Evolutionary conservation across 2,329 filamentous ascomycete genomes (phyloP), one percentile per base, ranked within the genome.

Genomic region (Sporothrix inflata): DNA sequence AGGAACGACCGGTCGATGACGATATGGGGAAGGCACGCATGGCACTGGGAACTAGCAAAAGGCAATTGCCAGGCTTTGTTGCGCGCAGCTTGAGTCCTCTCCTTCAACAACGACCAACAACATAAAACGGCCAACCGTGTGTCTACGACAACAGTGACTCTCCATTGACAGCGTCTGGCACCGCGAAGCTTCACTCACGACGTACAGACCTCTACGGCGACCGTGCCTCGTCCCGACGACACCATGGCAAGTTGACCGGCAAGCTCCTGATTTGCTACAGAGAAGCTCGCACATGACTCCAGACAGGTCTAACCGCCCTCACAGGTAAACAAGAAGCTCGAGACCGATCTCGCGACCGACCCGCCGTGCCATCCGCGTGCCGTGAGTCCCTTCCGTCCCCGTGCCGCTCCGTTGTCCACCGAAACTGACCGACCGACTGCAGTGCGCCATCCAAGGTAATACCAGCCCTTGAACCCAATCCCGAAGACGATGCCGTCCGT

Each of bases 361-460:
- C 93, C 93, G 74, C 91, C 94, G 30, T 98, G 94, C 79, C 94
- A 97, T 84, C 89, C 94, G 72, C 88, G 91, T 79, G 95, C 94
- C 74, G 92, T 94, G 83, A 81, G 91, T 72, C 47, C 24, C 30
- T 11, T 14, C 5, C 45, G 61, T n/a, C 40, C 21, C 24, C 19
- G 38, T 2, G 34, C 51, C 71, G 70, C 47, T 42, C 30, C n/a
- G 5, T 16, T 24, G 24, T 38, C n/a, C 19, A 24, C 38, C 47
- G 42, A 60, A 69, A 67, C 16, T 61, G 21, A 60, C 16, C 49
- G 53, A 27, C 34, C 60, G 8, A n/a, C 1, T 14, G 16, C 74
- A 94, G 92, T 98, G 94, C 82, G 94, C 93, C 9, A 97, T 98
- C 74, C 94, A 98, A 88, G 88, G 94, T 96, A 81, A 78, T 11